Percentiles rank a stretch among this genome's conserved stretches.
Evolutionary conservation across 768 basidiomycete genomes (phyloP).

Genomic region (Tulasnella sp.): DNA sequence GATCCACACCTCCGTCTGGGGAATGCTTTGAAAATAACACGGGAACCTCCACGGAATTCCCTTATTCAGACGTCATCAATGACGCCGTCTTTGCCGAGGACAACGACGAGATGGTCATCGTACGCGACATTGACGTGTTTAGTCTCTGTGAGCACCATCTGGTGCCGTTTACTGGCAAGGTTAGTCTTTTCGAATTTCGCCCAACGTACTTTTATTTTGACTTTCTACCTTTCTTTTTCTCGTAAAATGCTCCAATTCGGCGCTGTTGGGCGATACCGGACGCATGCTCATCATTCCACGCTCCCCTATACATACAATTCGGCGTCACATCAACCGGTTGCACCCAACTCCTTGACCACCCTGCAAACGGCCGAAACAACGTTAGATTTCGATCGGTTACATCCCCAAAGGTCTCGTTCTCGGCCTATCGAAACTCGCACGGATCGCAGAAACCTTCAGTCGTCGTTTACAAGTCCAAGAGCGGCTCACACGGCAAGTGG

Average conservation of each 20-base stretch:
- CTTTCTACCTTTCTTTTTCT: not conserved
- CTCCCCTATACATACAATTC: not conserved
- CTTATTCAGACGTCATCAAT: conserved; percentile 80
- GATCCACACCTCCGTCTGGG: not conserved
- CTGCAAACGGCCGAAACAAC: not conserved
- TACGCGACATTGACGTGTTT: conserved; percentile 93
- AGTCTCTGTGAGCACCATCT: conserved; percentile 98
- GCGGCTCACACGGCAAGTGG: conserved; percentile 93
- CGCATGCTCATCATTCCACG: too few relatives aligned
- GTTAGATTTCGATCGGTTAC: conserved; percentile 91
- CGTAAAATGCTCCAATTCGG: not conserved
- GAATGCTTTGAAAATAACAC: not conserved
- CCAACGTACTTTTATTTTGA: not conserved
- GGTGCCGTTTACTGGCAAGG: conserved; percentile 96
- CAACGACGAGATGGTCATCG: conserved; percentile 99
- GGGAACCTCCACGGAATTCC: not conserved
- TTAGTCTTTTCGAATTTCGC: conserved; percentile 33
- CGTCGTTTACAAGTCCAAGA: conserved; percentile 96
- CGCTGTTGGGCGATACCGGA: not conserved
- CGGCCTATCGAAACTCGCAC: conserved; percentile 90
- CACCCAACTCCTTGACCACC: not conserved
- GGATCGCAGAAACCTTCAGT: conserved; percentile 95
- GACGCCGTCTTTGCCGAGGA: conserved; percentile 98
- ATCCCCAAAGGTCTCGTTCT: conserved; percentile 93
- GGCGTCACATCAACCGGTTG: not conserved